Evolutionary conservation across 352 stramenopile species (phyloP).

Genomic region (Globisporangium parvum): DNA sequence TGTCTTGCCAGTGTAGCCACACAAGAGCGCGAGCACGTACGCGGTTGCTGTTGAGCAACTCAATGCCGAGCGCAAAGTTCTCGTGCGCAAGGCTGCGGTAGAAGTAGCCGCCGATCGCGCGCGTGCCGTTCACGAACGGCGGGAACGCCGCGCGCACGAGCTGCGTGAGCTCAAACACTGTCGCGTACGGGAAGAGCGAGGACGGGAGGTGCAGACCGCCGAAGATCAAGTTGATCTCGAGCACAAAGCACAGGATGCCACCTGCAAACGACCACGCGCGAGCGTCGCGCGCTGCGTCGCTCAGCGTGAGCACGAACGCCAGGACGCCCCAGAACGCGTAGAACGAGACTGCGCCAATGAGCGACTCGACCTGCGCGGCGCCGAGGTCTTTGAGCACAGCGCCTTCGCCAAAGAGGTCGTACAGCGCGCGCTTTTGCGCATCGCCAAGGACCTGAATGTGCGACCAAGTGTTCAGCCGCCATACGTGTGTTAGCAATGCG

Average conservation of each 20-base stretch:
- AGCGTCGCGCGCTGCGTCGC: conserved; percentile 82
- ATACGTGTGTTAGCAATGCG: too few species aligned
- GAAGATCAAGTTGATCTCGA: conserved; percentile 91
- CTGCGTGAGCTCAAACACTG: conserved; percentile 90
- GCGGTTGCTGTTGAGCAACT: conserved; percentile 79
- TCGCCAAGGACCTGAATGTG: conserved; percentile 60
- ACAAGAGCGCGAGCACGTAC: conserved; percentile 16
- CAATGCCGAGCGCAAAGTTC: conserved; percentile 68
- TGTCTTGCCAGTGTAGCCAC: too few species aligned
- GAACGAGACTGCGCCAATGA: conserved; percentile 91
- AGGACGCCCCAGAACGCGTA: conserved; percentile 95
- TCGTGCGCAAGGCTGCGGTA: conserved; percentile 59
- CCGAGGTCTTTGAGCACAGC: conserved; percentile 87
- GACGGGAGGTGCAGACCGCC: conserved; percentile 44
- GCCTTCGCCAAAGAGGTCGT: conserved; percentile 94
- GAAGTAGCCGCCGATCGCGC: conserved; percentile 92
- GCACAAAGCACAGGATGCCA: conserved; percentile 90
- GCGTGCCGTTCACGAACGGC: conserved; percentile 95
- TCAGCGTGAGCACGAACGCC: conserved; percentile 93
- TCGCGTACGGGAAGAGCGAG: conserved; percentile 70
- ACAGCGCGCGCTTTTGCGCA: conserved; percentile 90
- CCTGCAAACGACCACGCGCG: conserved; percentile 93
- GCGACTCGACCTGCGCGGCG: conserved; percentile 83
- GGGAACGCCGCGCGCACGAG: conserved; percentile 93
- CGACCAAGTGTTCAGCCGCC: neutral